Conservation (phyloP, 2,329 filamentous ascomycete species). For the Trichoderma sp. region DNA sequence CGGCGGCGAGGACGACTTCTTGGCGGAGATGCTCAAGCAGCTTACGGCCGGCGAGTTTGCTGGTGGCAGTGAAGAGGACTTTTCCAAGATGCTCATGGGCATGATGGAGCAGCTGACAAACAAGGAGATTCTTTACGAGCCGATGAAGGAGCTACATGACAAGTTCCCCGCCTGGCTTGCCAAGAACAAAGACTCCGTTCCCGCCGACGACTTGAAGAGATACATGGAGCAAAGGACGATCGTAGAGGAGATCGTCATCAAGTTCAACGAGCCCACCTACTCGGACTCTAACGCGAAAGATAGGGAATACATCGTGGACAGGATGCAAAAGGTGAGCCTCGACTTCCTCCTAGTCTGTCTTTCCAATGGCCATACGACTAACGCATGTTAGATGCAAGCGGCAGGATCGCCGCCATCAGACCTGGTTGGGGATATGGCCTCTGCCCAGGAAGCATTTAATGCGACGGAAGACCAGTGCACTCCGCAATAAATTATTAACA, state of each 20-base stretch:
- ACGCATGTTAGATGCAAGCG: conserved; percentile 80
- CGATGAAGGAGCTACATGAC: conserved; percentile 93
- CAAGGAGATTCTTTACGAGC: conserved; percentile 97
- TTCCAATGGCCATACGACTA: background rate
- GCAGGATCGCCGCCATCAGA: conserved; percentile 87
- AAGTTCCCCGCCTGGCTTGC: conserved; percentile 90
- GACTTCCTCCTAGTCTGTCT: background rate
- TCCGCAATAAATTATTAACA: conserved; percentile 49
- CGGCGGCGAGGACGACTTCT: conserved; percentile 69
- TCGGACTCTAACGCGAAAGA: conserved; percentile 77
- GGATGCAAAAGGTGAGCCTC: conserved; percentile 85
- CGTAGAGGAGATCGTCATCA: conserved; percentile 80
- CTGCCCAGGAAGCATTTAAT: conserved; percentile 69
- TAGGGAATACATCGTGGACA: conserved; percentile 89
- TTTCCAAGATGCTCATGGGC: conserved; percentile 90
- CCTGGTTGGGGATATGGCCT: conserved; percentile 84
- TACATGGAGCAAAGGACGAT: conserved; percentile 78
- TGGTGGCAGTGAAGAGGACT: conserved; percentile 71
- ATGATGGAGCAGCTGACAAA: conserved; percentile 99
- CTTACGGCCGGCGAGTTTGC: conserved; percentile 61
- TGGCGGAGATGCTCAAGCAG: conserved; percentile 89
- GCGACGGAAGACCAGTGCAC: conserved; percentile 61
- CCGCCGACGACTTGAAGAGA: conserved; percentile 69
- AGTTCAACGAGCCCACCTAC: conserved; percentile 81
- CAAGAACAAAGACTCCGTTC: conserved; percentile 65